phyloP scores from a whole-genome alignment of 352 stramenopile species.

The Pythium diclinum region DNA sequence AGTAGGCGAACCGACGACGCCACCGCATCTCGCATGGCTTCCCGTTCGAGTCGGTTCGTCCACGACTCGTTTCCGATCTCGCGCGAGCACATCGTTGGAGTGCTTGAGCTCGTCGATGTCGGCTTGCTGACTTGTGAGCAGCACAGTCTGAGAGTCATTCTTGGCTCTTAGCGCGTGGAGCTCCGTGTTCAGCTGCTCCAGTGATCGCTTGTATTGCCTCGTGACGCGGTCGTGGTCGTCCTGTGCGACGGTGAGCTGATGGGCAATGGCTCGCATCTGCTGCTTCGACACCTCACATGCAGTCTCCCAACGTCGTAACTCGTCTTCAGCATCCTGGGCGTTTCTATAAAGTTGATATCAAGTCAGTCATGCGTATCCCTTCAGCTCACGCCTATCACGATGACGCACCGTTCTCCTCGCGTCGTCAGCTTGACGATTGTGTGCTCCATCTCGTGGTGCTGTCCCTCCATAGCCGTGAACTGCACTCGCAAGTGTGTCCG shows the following conservation, averaged over 20 bases:
- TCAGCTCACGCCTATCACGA: not conserved
- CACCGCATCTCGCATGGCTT: not conserved
- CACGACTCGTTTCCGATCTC: slow-evolving; percentile 29
- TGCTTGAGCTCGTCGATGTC: slow-evolving; percentile 27
- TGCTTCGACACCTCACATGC: slow-evolving; percentile 23
- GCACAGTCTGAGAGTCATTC: slow-evolving; percentile 10
- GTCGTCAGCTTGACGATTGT: slow-evolving; percentile 29
- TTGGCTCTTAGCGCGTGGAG: slow-evolving; percentile 23
- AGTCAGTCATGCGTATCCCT: not conserved
- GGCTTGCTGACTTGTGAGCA: slow-evolving; percentile 13
- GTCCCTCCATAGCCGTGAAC: slow-evolving; percentile 44
- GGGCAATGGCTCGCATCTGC: slow-evolving; percentile 30
- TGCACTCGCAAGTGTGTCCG: slow-evolving; percentile 66
- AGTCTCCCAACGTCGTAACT: slow-evolving; percentile 38
- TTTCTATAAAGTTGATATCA: slow-evolving; percentile 17
- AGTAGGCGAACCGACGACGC: not conserved
- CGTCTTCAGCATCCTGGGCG: slow-evolving; percentile 33
- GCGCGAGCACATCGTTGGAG: slow-evolving; percentile 20
- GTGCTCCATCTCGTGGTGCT: slow-evolving; percentile 29
- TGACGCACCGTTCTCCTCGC: slow-evolving; percentile 34
- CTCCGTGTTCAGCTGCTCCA: slow-evolving; percentile 35
- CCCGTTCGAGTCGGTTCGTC: slow-evolving; percentile 22
- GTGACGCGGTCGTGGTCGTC: slow-evolving; percentile 28
- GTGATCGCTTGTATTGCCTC: slow-evolving; percentile 33
- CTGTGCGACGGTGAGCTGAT: slow-evolving; percentile 34